phyloP scores from a whole-genome alignment of 2,329 filamentous ascomycete species.

The Sphaerulina musiva region DNA sequence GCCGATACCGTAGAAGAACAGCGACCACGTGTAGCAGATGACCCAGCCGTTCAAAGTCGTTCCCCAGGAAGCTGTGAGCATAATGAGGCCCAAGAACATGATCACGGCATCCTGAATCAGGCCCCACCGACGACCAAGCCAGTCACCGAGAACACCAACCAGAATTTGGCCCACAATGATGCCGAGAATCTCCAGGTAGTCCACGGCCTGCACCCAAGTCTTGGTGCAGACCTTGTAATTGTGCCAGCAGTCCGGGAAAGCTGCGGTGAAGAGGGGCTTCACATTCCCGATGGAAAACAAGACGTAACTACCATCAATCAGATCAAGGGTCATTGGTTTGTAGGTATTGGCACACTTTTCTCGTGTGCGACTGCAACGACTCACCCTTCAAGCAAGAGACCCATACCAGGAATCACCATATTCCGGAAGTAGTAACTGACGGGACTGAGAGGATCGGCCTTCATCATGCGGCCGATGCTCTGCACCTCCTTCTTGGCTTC shows the following conservation, averaged over 20 bases:
- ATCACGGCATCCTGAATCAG: constrained; percentile 90
- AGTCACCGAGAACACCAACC: constrained; percentile 74
- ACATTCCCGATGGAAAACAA: constrained; percentile 96
- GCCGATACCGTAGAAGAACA: constrained; percentile 79
- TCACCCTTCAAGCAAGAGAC: constrained; percentile 78
- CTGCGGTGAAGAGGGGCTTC: constrained; percentile 68
- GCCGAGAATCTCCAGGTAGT: constrained; percentile 87
- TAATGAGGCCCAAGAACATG: constrained; percentile 88
- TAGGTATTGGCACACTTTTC: background rate
- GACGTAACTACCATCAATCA: constrained; percentile 58
- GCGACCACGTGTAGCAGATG: constrained; percentile 89
- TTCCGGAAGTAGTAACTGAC: constrained; percentile 83
- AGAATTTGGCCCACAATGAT: constrained; percentile 91
- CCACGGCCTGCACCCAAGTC: constrained; percentile 77
- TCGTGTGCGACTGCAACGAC: constrained; percentile 21
- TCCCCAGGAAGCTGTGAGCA: constrained; percentile 90
- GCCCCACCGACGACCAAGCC: constrained; percentile 87
- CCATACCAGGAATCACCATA: constrained; percentile 85
- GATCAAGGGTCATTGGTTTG: background rate
- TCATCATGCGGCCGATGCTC: constrained; percentile 70
- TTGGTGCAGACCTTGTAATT: constrained; percentile 56
- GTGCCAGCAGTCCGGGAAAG: constrained; percentile 73
- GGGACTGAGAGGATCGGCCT: constrained; percentile 76
- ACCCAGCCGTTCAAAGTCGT: constrained; percentile 85
- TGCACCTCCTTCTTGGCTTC: constrained; percentile 64